Evolutionary conservation across 768 basidiomycete genomes (phyloP).

Genomic region (Mycena chlorophos): DNA sequence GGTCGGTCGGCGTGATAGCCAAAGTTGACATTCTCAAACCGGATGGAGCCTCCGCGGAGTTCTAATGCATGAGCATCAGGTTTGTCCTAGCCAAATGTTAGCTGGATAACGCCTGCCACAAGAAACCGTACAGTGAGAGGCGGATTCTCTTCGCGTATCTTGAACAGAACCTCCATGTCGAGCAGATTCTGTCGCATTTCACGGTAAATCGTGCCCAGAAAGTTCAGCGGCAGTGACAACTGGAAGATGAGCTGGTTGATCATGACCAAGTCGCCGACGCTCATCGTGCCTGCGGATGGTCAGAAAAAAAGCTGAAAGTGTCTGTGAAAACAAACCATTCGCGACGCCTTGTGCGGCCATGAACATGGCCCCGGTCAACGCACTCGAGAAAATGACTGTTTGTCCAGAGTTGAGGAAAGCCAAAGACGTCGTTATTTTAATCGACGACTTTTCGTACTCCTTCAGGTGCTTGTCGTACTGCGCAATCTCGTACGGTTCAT

Average conservation of each 20-base stretch:
- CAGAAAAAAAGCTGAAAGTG: background rate
- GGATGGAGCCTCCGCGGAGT: slow-evolving; percentile 82
- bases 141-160: slow-evolving; percentile 78
- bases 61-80: slow-evolving; percentile 65
- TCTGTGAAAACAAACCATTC: slow-evolving; percentile 58
- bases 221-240: slow-evolving; percentile 92
- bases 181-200: slow-evolving; percentile 94
- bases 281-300: slow-evolving; percentile 79
- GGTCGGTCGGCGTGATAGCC: slow-evolving; percentile 89
- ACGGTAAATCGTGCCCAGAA: slow-evolving; percentile 95
- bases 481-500: slow-evolving; percentile 85
- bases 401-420: slow-evolving; percentile 95
- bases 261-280: slow-evolving; percentile 98
- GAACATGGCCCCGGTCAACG: slow-evolving; percentile 94
- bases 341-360: slow-evolving; percentile 93
- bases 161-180: slow-evolving; percentile 96
- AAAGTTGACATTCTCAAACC: slow-evolving; percentile 90
- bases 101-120: background rate
- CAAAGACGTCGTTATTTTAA: slow-evolving; percentile 93
- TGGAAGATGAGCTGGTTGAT: slow-evolving; percentile 99
- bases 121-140: slow-evolving; percentile 54
- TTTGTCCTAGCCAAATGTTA: slow-evolving; percentile 53
- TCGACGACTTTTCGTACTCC: slow-evolving; percentile 85
- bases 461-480: slow-evolving; percentile 90
- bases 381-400: slow-evolving; percentile 92